These are phyloP conservation scores for Linderina pennispora DNA, from an alignment of 192 early-diverging fungal genomes.

Conservation along the genomic window DNA sequence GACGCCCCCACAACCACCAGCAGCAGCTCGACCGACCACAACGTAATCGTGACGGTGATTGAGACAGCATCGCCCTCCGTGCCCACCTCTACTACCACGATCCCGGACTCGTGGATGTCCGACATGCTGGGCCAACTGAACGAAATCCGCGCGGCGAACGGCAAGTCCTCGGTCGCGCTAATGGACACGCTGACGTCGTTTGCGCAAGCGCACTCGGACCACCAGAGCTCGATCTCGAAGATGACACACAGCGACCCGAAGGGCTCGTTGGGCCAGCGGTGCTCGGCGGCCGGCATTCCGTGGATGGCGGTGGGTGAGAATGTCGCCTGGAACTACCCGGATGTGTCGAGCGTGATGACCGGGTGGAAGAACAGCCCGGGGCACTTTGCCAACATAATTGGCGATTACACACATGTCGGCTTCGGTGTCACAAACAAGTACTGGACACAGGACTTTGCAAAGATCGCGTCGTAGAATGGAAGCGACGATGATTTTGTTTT, in stretches of 20 bases:
- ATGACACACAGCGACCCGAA: constrained; percentile 25
- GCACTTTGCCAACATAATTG: constrained; percentile 27
- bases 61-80: too few species aligned
- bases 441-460: constrained; percentile 33
- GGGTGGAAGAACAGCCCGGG: constrained; percentile 24
- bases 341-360: constrained; percentile 5
- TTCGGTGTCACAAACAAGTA: constrained; percentile 12
- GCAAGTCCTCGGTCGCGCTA: constrained; percentile 5
- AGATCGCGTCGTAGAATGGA: constrained; percentile 1
- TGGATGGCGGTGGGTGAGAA: constrained; percentile 26
- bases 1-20: too few species aligned
- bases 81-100: too few species aligned
- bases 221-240: constrained; percentile 7
- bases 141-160: constrained; percentile 3
- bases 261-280: constrained; percentile 1
- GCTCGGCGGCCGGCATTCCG: not conserved
- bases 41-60: too few species aligned
- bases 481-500: too few species aligned
- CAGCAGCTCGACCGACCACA: too few species aligned
- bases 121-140: constrained; percentile 27
- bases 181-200: constrained; percentile 2
- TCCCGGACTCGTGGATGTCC: too few species aligned
- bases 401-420: constrained; percentile 15
- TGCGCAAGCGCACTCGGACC: constrained; percentile 21
- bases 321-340: constrained; percentile 8